Evolutionary conservation across 2,329 filamentous ascomycete genomes (phyloP).

Genomic region (Ceratocystis diversiconidia): DNA sequence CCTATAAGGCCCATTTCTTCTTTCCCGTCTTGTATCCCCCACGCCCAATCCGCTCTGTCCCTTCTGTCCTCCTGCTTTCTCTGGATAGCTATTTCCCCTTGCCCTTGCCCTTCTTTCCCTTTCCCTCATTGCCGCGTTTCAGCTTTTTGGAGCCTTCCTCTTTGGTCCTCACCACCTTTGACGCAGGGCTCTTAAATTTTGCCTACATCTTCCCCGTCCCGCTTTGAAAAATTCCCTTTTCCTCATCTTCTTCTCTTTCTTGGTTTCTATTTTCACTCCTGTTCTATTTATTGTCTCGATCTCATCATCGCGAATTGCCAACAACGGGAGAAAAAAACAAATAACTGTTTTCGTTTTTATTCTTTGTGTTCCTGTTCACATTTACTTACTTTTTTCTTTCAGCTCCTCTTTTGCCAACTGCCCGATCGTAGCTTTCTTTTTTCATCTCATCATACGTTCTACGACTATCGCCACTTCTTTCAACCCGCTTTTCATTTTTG

Average conservation of each 20-base stretch:
- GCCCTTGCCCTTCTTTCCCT: background rate
- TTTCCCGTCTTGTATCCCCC: constrained; percentile 5
- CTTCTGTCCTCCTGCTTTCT: constrained; percentile 2
- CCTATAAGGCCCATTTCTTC: background rate
- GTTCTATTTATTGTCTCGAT: constrained; percentile 2
- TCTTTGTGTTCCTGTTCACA: background rate
- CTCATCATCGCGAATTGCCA: background rate
- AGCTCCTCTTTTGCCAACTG: background rate
- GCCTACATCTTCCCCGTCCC: background rate
- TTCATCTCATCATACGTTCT: background rate
- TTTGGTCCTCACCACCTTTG: constrained; percentile 5
- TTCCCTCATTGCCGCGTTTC: constrained; percentile 8
- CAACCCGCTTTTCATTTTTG: background rate
- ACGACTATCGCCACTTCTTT: constrained; percentile 6
- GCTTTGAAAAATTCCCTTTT: background rate
- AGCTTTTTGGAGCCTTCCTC: constrained; percentile 5
- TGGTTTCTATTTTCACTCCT: constrained; percentile 2
- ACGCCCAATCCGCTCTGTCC: constrained; percentile 4
- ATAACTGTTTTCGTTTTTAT: background rate
- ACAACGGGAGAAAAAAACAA: background rate
- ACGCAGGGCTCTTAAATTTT: background rate
- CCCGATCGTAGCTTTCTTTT: background rate
- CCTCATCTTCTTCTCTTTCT: background rate
- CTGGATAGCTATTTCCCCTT: background rate
- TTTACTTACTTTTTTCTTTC: background rate